These are phyloP conservation scores for Furcasterigmium furcatum DNA, from an alignment of 2,329 filamentous ascomycete species.

Conservation along the genomic window DNA sequence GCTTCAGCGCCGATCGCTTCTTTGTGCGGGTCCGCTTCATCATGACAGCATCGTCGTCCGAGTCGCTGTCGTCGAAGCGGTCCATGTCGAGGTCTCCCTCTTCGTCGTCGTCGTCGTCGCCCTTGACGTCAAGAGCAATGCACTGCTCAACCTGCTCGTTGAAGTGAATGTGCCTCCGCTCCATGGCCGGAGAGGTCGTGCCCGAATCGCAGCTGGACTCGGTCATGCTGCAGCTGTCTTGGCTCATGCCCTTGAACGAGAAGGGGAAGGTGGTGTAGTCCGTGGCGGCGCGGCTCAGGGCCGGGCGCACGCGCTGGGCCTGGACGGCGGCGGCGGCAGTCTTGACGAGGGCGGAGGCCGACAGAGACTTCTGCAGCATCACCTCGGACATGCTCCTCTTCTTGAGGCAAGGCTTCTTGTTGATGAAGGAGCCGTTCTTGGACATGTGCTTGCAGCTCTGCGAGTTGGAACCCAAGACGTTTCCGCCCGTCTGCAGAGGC, in stretches of 20 bases:
- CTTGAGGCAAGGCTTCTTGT: conserved; percentile 89
- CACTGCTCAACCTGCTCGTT: conserved; percentile 95
- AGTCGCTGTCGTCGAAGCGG: conserved; percentile 55
- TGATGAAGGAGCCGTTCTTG: conserved; percentile 61
- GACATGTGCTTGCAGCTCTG: conserved; percentile 40
- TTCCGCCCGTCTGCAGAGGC: conserved; percentile 73
- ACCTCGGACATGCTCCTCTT: conserved; percentile 95
- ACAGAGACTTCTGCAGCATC: conserved; percentile 86
- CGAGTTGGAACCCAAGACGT: conserved; percentile 44
- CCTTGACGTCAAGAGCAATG: conserved; percentile 86
- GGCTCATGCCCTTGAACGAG: conserved; percentile 56
- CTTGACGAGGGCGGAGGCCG: conserved; percentile 83
- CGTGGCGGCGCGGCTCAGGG: conserved; percentile 61
- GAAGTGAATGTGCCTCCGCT: conserved; percentile 89
- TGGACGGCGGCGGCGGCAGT: conserved; percentile 85
- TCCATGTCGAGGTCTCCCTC: conserved; percentile 52
- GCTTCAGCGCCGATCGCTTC: conserved; percentile 53
- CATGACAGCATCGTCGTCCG: conserved; percentile 76
- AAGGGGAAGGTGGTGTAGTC: conserved; percentile 65
- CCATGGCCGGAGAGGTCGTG: conserved; percentile 57
- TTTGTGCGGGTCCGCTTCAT: conserved; percentile 67
- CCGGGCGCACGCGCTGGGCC: conserved; percentile 61
- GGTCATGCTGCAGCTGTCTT: conserved; percentile 61
- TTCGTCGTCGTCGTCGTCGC: conserved; percentile 70
- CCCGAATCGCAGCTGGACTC: conserved; percentile 71